Evolutionary conservation across 2,329 filamentous ascomycete species (phyloP), one percentile per base, ranked within the genome.

Genomic region (Verticillium nonalfalfae): DNA sequence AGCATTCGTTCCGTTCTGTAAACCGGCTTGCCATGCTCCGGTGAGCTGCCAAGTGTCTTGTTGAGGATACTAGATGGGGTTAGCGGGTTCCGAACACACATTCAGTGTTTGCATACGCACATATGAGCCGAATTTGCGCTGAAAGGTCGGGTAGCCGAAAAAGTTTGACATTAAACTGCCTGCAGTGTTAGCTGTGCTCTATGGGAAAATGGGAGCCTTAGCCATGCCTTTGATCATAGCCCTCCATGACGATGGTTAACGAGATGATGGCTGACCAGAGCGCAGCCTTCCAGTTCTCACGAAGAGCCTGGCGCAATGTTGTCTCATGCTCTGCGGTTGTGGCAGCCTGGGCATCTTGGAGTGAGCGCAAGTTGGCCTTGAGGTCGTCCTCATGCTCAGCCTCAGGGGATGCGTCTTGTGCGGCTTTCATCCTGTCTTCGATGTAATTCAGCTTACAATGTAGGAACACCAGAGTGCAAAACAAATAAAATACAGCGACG

Each of bases 21-120:
- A 68, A 0, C 75, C 80, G 2, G 79, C 75, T 66, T 85, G 82
- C 82, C 83, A 85, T 6, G 75, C 67, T 1, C 79, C 76, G 4
- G 76, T 75, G 63, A 85, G 75, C 66, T 82, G 75, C 56, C 79
- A 79, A 4, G 45, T 52, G 9, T 72, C 72, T 38, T 77, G 67
- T 0, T 68, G 62, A 40, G 71, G 64, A 13, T 58, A 58, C 57
- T 58, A 15, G 18, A 7, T 52, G 15, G 21, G n/a, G 7, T 52
- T 9, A 52, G 45, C 10, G 21, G 39, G 39, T 15, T 45, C 70
- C 6, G 14, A 9, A 7, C 14, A n/a, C 15, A 45, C 6, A n/a
- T n/a, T 52, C n/a, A 26, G 18, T 52, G 39, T 18, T n/a, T 45
- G 39, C 14, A 52, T 18, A 21, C 45, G 10, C 26, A 26, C 45